These are phyloP conservation scores for Cercospora berteroae DNA, from an alignment of 2,329 filamentous ascomycete species.

Conservation along the genomic window DNA sequence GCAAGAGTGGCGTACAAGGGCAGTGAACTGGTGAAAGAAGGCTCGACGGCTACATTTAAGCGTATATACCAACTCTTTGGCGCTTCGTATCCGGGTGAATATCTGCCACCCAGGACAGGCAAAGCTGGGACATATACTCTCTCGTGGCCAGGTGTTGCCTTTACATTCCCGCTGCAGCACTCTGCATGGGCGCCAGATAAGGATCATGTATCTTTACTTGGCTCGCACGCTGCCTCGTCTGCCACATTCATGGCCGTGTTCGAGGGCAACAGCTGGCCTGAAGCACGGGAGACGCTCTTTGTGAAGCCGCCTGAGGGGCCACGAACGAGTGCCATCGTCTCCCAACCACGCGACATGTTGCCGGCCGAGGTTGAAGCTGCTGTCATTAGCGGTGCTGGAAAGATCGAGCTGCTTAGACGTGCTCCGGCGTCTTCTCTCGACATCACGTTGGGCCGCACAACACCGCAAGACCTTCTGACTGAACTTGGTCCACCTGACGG, in stretches of 20 bases:
- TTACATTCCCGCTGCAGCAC: slow-evolving; percentile 77
- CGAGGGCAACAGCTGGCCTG: slow-evolving; percentile 84
- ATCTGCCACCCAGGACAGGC: slow-evolving; percentile 62
- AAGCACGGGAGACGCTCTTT: slow-evolving; percentile 74
- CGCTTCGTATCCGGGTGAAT: slow-evolving; percentile 91
- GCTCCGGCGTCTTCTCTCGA: slow-evolving; percentile 64
- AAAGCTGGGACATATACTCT: slow-evolving; percentile 76
- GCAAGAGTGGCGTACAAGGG: slow-evolving; percentile 79
- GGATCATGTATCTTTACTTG: slow-evolving; percentile 83
- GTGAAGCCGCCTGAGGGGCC: slow-evolving; percentile 70
- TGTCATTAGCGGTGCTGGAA: slow-evolving; percentile 73
- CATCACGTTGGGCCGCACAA: slow-evolving; percentile 80
- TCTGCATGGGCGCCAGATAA: slow-evolving; percentile 71
- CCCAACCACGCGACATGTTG: slow-evolving; percentile 72
- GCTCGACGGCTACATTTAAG: slow-evolving; percentile 36
- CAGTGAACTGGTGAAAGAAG: slow-evolving; percentile 70
- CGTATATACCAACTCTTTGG: slow-evolving; percentile 86
- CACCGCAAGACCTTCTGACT: slow-evolving; percentile 84
- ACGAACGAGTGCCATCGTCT: slow-evolving; percentile 66
- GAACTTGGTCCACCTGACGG: slow-evolving; percentile 91
- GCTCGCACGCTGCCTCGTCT: slow-evolving; percentile 70
- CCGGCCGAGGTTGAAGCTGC: slow-evolving; percentile 86
- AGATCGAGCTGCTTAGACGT: slow-evolving; percentile 72
- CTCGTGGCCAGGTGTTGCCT: slow-evolving; percentile 91
- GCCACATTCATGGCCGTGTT: slow-evolving; percentile 90